Evolutionary conservation across 2,329 filamentous ascomycete species (phyloP).

Genomic region (Ceratocystis ficicola): DNA sequence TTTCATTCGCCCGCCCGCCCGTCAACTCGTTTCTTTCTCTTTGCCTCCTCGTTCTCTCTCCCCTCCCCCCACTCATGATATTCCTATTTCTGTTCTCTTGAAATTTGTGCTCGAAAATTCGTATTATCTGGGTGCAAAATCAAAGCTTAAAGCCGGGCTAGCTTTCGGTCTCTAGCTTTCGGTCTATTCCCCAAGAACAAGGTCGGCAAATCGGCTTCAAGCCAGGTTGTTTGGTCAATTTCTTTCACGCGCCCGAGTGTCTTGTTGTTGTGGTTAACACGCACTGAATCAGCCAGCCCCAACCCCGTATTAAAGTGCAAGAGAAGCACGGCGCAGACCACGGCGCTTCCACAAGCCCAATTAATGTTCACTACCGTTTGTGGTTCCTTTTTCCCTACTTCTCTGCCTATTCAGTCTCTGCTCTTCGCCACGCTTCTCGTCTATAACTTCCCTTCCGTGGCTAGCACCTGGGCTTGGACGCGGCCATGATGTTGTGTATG

Average conservation of each 20-base stretch:
- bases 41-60: background rate
- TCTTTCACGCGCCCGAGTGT: constrained; percentile 6
- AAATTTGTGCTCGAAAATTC: background rate
- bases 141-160: background rate
- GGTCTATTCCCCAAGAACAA: background rate
- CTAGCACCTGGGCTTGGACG: background rate
- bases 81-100: background rate
- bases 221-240: background rate
- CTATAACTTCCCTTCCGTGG: background rate
- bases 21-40: background rate
- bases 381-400: background rate
- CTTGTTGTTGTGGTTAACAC: background rate
- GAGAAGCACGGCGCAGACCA: background rate
- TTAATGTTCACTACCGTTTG: background rate
- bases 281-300: background rate
- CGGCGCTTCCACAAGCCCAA: background rate
- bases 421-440: background rate
- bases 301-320: background rate
- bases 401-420: background rate
- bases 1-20: no score
- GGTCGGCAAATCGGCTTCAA: background rate
- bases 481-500: background rate
- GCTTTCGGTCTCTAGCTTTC: background rate
- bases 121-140: background rate
- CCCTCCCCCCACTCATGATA: no score